Conservation (phyloP, 495 filamentous ascomycete genomes). For the Penicillium cinerascens region DNA sequence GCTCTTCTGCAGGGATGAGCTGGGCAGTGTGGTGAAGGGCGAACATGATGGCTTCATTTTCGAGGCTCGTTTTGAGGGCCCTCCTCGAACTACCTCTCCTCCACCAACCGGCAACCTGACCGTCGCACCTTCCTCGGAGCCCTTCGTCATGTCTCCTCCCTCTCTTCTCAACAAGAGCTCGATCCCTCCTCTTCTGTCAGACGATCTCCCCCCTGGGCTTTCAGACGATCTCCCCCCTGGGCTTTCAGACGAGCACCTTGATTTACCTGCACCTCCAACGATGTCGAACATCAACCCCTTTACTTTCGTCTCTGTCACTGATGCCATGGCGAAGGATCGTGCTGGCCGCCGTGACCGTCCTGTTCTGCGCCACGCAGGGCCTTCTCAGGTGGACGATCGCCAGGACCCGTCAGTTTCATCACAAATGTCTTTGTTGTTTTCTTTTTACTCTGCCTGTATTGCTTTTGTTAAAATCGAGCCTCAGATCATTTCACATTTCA, state of each 20-base stretch:
- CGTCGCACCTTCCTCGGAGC: not conserved
- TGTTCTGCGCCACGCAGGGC: conserved; percentile 1
- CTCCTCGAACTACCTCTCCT: not conserved
- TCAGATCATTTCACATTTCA: not conserved
- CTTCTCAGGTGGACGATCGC: conserved; percentile 6
- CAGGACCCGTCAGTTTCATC: conserved; percentile 20
- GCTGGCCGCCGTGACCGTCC: conserved; percentile 11
- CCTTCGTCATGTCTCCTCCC: not conserved
- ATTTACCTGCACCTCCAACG: not conserved
- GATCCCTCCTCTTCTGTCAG: not conserved
- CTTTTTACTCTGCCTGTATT: not conserved
- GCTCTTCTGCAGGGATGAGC: not conserved
- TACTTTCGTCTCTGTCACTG: conserved; percentile 8
- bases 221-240: too few relatives aligned
- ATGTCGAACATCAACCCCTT: not conserved
- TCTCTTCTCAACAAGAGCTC: not conserved
- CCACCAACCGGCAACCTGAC: not conserved
- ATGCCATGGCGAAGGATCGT: conserved; percentile 13
- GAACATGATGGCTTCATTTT: not conserved
- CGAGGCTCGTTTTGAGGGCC: not conserved
- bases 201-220: too few relatives aligned
- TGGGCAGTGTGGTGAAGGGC: not conserved
- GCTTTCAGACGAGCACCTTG: too few relatives aligned
- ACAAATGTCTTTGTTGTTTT: not conserved
- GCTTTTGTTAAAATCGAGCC: too few relatives aligned